These are phyloP conservation scores for Daldinia sp. DNA, from an alignment of 2,329 filamentous ascomycete genomes.

Conservation along the genomic window DNA sequence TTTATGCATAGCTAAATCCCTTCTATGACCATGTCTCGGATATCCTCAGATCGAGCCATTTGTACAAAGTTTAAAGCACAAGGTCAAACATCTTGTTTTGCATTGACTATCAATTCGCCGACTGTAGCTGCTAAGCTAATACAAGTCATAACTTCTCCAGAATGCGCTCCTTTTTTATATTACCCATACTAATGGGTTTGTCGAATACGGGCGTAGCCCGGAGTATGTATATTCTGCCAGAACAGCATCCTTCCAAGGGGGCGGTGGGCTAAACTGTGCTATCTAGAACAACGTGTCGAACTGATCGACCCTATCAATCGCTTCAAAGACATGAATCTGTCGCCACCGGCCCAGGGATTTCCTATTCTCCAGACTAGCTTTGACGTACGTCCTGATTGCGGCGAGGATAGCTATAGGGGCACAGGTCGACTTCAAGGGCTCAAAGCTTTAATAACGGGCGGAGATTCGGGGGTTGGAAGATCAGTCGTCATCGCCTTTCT, in stretches of 20 bases:
- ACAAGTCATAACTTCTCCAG: background rate
- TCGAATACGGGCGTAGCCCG: background rate
- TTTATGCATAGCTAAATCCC: background rate
- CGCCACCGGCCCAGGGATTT: background rate
- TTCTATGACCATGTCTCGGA: background rate
- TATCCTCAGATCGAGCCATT: background rate
- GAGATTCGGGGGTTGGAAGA: conserved; percentile 9
- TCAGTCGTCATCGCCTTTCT: conserved; percentile 2
- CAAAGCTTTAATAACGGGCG: conserved; percentile 5
- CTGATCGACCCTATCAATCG: background rate
- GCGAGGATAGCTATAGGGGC: conserved; percentile 4
- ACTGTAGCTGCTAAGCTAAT: background rate
- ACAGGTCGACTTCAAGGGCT: conserved; percentile 6
- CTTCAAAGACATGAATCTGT: background rate
- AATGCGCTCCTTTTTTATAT: background rate
- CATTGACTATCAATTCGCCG: background rate
- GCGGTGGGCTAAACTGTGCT: background rate
- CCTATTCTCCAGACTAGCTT: background rate
- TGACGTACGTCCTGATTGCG: background rate
- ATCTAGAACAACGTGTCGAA: background rate
- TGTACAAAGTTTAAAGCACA: background rate
- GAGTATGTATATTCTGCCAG: background rate
- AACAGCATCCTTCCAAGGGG: background rate
- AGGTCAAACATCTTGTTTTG: background rate
- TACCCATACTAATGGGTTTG: background rate